Percentiles rank a stretch among this genome's conserved stretches.
Conservation (phyloP, 768 basidiomycete species). For the Mycena chlorophos region DNA sequence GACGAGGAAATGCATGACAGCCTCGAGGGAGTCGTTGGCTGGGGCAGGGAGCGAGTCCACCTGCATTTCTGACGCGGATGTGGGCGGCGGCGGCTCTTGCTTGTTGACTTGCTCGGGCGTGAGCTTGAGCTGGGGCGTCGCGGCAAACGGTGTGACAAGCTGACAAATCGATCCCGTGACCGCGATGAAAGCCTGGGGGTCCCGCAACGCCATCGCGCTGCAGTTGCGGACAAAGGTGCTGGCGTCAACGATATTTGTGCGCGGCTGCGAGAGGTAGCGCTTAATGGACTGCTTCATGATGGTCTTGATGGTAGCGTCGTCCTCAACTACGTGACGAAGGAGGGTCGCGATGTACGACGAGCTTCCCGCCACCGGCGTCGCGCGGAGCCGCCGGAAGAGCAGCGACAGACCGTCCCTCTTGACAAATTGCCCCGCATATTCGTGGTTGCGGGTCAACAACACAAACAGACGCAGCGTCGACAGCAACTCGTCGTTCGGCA, state of each 20-base stretch:
- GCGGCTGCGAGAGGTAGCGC: conserved; percentile 74
- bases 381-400: conserved; percentile 68
- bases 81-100: conserved; percentile 25
- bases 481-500: conserved; percentile 80
- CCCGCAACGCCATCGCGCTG: conserved; percentile 78
- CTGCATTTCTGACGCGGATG: conserved; percentile 53
- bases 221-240: conserved; percentile 72
- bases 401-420: conserved; percentile 59
- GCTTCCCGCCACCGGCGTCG: conserved; percentile 61
- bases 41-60: conserved; percentile 43
- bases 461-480: conserved; percentile 82
- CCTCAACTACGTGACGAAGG: conserved; percentile 90
- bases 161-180: conserved; percentile 70
- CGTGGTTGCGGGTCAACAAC: conserved; percentile 74
- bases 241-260: conserved; percentile 67
- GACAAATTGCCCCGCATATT: conserved; percentile 65
- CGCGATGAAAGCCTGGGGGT: conserved; percentile 74
- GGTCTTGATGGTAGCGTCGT: conserved; percentile 56
- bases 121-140: conserved; percentile 58
- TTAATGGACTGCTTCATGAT: conserved; percentile 85
- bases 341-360: conserved; percentile 86
- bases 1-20: conserved; percentile 68
- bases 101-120: conserved; percentile 39
- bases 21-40: conserved; percentile 51
- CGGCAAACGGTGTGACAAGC: conserved; percentile 64